These are phyloP conservation scores for Diplogelasinospora grovesii DNA, from an alignment of 495 filamentous ascomycete species.

Conservation along the genomic window DNA sequence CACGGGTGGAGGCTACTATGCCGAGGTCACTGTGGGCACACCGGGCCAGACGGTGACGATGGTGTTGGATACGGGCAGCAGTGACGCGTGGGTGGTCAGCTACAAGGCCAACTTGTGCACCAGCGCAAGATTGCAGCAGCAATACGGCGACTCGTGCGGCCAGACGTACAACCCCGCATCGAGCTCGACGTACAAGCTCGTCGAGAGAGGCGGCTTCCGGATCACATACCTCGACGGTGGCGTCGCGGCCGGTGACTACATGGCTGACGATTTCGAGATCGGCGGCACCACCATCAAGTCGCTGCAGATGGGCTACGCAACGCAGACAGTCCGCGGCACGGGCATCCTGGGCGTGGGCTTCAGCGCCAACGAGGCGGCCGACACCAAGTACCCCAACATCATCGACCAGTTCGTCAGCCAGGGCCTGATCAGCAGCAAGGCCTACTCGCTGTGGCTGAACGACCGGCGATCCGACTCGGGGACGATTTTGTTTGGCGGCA, in stretches of 20 bases:
- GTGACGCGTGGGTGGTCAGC: constrained; percentile 70
- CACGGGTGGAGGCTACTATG: constrained; percentile 53
- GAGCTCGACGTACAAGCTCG: constrained; percentile 63
- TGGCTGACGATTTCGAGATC: constrained; percentile 65
- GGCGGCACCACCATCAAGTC: constrained; percentile 55
- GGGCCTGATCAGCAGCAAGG: constrained; percentile 66
- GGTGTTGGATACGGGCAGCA: constrained; percentile 73
- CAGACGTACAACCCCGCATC: constrained; percentile 43
- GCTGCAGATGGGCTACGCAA: constrained; percentile 81
- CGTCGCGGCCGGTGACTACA: constrained; percentile 61
- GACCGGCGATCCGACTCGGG: constrained; percentile 59
- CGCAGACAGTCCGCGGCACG: constrained; percentile 55
- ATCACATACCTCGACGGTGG: constrained; percentile 75
- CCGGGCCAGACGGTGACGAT: constrained; percentile 52
- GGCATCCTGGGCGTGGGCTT: constrained; percentile 94
- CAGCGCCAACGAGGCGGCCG: constrained; percentile 61
- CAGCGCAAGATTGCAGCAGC: constrained; percentile 20
- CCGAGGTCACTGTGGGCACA: constrained; percentile 62
- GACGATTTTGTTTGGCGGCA: constrained; percentile 82
- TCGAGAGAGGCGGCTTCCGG: constrained; percentile 59
- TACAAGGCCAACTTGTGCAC: constrained; percentile 38
- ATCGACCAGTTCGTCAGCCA: constrained; percentile 64
- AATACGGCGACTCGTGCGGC: constrained; percentile 27
- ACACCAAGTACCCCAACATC: constrained; percentile 65
- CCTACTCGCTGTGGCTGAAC: constrained; percentile 80